phyloP scores from a whole-genome alignment of 2,329 filamentous ascomycete genomes.

The Penicillium sp. region DNA sequence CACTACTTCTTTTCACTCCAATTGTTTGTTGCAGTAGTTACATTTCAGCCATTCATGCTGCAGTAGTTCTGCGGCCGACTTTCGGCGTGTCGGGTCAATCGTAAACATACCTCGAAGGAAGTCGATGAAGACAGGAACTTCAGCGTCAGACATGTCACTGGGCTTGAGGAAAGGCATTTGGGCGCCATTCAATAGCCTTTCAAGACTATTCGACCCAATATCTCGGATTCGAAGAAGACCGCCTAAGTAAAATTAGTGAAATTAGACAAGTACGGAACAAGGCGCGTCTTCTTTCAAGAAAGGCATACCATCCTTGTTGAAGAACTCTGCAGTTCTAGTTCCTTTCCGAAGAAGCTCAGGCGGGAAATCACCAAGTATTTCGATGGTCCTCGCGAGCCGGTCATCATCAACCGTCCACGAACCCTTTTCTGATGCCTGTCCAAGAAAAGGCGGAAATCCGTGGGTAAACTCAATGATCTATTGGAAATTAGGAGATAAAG shows the following conservation, averaged over 20 bases:
- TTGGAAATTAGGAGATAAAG: neutral
- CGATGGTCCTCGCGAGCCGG: conserved; percentile 25
- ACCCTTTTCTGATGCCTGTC: conserved; percentile 21
- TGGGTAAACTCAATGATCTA: conserved; percentile 12
- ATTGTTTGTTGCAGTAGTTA: neutral
- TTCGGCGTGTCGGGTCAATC: conserved; percentile 24
- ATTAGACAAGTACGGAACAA: neutral
- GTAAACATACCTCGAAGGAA: conserved; percentile 25
- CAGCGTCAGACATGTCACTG: conserved; percentile 24
- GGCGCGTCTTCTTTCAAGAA: neutral
- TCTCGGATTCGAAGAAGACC: conserved; percentile 26
- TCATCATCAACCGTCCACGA: conserved; percentile 29
- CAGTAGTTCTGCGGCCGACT: conserved; percentile 25
- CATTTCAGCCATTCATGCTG: conserved; percentile 24
- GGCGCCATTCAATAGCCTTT: conserved; percentile 23
- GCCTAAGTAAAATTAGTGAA: conserved; percentile 7
- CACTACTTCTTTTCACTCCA: neutral
- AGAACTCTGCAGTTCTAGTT: conserved; percentile 16
- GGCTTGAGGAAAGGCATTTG: conserved; percentile 25
- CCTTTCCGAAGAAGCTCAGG: conserved; percentile 19
- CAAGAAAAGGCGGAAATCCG: conserved; percentile 26
- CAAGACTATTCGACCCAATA: conserved; percentile 23
- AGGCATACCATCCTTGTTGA: conserved; percentile 17
- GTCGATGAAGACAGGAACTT: conserved; percentile 28
- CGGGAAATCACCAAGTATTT: conserved; percentile 26